Evolutionary conservation across 2,329 filamentous ascomycete species (phyloP).

Genomic region (Clarireedia monteithiana): DNA sequence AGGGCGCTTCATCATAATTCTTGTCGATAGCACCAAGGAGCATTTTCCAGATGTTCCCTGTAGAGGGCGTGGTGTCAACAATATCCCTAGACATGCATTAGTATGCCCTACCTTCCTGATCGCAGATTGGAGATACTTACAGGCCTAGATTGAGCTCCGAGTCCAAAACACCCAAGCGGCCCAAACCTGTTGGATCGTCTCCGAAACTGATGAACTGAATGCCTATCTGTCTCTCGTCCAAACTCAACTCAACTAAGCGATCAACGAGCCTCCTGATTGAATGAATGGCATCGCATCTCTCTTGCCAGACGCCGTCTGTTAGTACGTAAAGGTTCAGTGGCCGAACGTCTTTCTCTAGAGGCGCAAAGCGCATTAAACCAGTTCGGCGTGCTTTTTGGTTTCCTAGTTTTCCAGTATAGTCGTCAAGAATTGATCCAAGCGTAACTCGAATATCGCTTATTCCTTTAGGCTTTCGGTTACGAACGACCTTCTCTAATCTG

Average conservation of each 20-base stretch:
- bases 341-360: neutral
- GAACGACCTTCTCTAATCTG: neutral
- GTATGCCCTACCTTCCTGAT: neutral
- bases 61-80: slow-evolving; percentile 10
- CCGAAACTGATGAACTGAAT: neutral
- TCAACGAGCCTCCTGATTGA: slow-evolving; percentile 4
- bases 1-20: neutral
- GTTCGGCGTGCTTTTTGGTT: neutral
- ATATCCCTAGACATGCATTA: slow-evolving; percentile 4
- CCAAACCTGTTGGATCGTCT: neutral
- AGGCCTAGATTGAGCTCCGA: neutral
- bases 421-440: slow-evolving; percentile 4
- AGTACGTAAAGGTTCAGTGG: slow-evolving; percentile 13
- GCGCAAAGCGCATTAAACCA: neutral
- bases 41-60: slow-evolving; percentile 13
- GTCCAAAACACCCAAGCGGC: neutral
- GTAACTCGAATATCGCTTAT: slow-evolving; percentile 7
- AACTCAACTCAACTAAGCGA: slow-evolving; percentile 1
- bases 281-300: neutral
- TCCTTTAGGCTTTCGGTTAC: neutral
- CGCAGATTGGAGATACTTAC: neutral
- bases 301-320: slow-evolving; percentile 13
- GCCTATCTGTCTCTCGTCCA: neutral
- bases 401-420: slow-evolving; percentile 4
- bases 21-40: slow-evolving; percentile 9